A percentile compares a stretch with the other conserved stretches of the same genome.
phyloP scores from a whole-genome alignment of 2,329 filamentous ascomycete genomes.

The Lecanicillium sp. region DNA sequence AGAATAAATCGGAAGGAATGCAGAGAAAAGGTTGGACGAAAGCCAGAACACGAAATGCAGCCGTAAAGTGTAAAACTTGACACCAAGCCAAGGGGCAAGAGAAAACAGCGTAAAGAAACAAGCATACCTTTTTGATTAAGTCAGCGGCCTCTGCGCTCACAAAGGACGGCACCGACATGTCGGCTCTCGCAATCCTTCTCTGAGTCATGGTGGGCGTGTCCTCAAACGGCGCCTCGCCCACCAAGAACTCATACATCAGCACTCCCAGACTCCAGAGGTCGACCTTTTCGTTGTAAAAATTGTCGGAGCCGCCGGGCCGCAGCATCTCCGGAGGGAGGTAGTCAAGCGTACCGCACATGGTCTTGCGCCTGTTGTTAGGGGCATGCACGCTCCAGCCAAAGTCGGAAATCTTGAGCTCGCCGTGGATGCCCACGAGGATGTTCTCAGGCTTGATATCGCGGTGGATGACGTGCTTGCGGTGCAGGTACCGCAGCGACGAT shows the following conservation, averaged over 20 bases:
- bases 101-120: background rate
- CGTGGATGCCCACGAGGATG: slow-evolving; percentile 90
- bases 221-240: slow-evolving; percentile 94
- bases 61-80: background rate
- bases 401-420: slow-evolving; percentile 97
- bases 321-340: slow-evolving; percentile 99
- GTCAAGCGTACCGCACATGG: slow-evolving; percentile 95
- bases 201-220: slow-evolving; percentile 94
- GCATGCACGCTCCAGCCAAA: slow-evolving; percentile 99
- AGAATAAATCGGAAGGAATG: background rate
- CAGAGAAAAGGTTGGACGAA: slow-evolving; percentile 1
- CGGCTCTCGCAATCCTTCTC: slow-evolving; percentile 75
- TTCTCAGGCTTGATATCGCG: slow-evolving; percentile 98
- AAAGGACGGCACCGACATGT: slow-evolving; percentile 89
- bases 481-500: slow-evolving; percentile 81
- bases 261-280: slow-evolving; percentile 96
- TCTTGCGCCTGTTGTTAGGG: slow-evolving; percentile 86
- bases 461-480: slow-evolving; percentile 97
- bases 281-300: slow-evolving; percentile 91
- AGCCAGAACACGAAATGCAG: background rate
- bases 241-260: slow-evolving; percentile 90
- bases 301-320: slow-evolving; percentile 70
- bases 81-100: background rate
- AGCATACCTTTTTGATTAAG: slow-evolving; percentile 77
- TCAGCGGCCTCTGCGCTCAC: slow-evolving; percentile 87